These are phyloP conservation scores for Hermanozyma aechmeae DNA, from an alignment of 805 yeast genomes.

Conservation along the genomic window DNA sequence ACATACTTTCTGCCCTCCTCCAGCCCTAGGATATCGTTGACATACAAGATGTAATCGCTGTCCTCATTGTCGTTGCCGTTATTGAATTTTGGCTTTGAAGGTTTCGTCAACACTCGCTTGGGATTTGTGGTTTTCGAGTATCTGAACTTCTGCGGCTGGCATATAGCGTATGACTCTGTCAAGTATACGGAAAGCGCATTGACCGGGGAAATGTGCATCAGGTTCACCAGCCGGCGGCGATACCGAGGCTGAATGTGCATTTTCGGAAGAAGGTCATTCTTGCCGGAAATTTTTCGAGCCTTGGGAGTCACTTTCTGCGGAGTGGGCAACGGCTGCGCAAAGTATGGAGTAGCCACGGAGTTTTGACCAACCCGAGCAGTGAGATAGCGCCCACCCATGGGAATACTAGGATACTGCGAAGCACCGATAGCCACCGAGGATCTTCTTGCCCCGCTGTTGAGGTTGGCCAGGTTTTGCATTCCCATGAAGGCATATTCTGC, in stretches of 20 bases:
- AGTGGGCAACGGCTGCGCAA: constrained; percentile 1
- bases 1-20: constrained; percentile 80
- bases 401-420: constrained; percentile 1
- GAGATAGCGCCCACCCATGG: constrained; percentile 5
- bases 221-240: constrained; percentile 58
- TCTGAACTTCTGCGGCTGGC: constrained; percentile 68
- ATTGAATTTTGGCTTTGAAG: constrained; percentile 71
- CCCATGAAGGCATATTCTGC: too few species aligned
- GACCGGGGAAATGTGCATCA: constrained; percentile 66
- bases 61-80: constrained; percentile 84
- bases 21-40: constrained; percentile 84
- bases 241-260: constrained; percentile 57
- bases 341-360: constrained; percentile 1
- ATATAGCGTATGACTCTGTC: constrained; percentile 72
- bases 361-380: constrained; percentile 5
- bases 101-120: constrained; percentile 84
- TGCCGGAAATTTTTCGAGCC: constrained; percentile 31
- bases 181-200: constrained; percentile 70
- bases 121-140: constrained; percentile 85
- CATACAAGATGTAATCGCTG: constrained; percentile 85
- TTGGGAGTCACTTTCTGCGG: constrained; percentile 8
- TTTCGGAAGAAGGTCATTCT: constrained; percentile 51
- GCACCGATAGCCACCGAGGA: constrained; percentile 14
- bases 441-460: too few species aligned
- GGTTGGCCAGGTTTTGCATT: too few species aligned